phyloP scores from a whole-genome alignment of 345 rosid genomes.

The Aquilaria malaccensis region DNA sequence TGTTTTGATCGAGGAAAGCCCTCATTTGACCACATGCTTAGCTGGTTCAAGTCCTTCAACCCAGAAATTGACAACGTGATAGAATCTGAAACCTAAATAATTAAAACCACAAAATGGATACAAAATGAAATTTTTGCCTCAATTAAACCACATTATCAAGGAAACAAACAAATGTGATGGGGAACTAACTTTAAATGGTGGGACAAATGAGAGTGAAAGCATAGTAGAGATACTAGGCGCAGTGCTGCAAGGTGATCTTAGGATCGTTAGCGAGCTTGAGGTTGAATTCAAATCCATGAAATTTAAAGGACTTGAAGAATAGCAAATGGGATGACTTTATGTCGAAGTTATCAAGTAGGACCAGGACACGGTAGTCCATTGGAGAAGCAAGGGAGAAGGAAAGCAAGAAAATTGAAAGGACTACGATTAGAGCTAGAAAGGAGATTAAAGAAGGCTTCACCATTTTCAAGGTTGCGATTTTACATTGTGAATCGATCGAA shows the following conservation, averaged over 20 bases:
- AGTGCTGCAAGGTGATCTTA: slow-evolving; percentile 46
- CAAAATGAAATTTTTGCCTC: too few relatives aligned
- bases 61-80: too few relatives aligned
- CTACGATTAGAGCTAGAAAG: slow-evolving; percentile 16
- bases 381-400: slow-evolving; percentile 48
- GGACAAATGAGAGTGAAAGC: slow-evolving; percentile 51
- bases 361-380: slow-evolving; percentile 42
- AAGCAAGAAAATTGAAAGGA: slow-evolving; percentile 30
- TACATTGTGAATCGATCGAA: background rate
- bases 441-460: slow-evolving; percentile 17
- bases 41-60: too few relatives aligned
- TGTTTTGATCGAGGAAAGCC: too few relatives aligned
- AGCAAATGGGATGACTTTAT: slow-evolving; percentile 60
- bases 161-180: background rate
- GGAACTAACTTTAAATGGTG: slow-evolving; percentile 37
- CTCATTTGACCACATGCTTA: too few relatives aligned
- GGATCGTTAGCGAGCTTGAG: slow-evolving; percentile 69
- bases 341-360: slow-evolving; percentile 57
- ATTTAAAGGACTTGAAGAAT: slow-evolving; percentile 48
- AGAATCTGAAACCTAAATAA: background rate
- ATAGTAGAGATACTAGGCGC: slow-evolving; percentile 63
- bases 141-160: too few relatives aligned
- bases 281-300: slow-evolving; percentile 62
- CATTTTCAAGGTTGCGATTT: slow-evolving; percentile 24
- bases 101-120: too few relatives aligned